These are phyloP conservation scores for Ogataea salicorniae DNA, from an alignment of 805 yeast species.

Conservation along the genomic window DNA sequence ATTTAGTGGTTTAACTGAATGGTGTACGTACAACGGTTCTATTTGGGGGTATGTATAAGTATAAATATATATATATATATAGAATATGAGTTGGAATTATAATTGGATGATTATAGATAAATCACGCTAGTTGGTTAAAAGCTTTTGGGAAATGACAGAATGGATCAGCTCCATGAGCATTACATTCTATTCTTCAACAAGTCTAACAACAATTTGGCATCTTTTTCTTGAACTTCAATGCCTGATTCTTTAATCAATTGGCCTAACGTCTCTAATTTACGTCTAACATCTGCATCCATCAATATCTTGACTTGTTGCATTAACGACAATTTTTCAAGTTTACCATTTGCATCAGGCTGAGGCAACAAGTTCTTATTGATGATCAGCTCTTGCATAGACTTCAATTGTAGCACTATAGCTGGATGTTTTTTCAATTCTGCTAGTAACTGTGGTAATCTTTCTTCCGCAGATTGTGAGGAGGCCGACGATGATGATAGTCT, in stretches of 20 bases:
- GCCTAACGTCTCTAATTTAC: constrained; percentile 18
- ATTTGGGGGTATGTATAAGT: too few species aligned
- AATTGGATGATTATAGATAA: too few species aligned
- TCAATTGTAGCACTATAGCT: constrained; percentile 30
- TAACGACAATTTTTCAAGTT: constrained; percentile 11
- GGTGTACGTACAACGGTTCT: too few species aligned
- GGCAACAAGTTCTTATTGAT: constrained; percentile 19
- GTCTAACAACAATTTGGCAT: constrained; percentile 22
- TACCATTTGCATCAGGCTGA: constrained; percentile 4
- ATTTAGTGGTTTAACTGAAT: too few species aligned
- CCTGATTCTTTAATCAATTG: constrained; percentile 19
- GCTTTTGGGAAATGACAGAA: too few species aligned
- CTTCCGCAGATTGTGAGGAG: background rate
- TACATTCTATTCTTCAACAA: constrained; percentile 17
- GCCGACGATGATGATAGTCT: background rate
- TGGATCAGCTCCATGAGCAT: background rate
- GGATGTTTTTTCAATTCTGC: constrained; percentile 28
- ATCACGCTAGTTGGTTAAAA: too few species aligned
- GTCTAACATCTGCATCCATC: constrained; percentile 25
- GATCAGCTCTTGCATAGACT: constrained; percentile 28
- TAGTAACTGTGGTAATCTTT: constrained; percentile 13
- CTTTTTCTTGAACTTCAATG: constrained; percentile 21
- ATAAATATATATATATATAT: too few species aligned
- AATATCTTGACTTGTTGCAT: constrained; percentile 26
- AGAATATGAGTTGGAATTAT: too few species aligned